These are phyloP conservation scores for Dioscorea dumetorum DNA, from an alignment of 106 monocot genomes.

Conservation along the genomic window DNA sequence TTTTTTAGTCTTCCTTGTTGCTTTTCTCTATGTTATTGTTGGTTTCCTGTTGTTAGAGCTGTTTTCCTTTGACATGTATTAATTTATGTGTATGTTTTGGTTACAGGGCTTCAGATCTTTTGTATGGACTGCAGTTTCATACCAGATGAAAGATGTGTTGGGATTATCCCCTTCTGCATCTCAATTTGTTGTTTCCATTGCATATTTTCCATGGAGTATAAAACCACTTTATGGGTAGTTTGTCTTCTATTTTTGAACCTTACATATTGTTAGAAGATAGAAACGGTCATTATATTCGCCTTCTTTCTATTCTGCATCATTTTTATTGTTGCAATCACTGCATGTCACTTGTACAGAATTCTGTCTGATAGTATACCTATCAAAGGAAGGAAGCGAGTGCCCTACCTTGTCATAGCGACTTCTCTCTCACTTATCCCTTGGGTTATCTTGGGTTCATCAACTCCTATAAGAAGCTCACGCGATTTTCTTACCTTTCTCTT, in stretches of 20 bases:
- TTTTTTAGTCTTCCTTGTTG: too few relatives aligned
- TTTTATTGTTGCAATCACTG: background rate
- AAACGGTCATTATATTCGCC: too few relatives aligned
- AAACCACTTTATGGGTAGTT: slow-evolving; percentile 73
- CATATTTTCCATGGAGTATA: slow-evolving; percentile 74
- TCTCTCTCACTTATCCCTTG: slow-evolving; percentile 69
- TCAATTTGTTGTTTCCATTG: slow-evolving; percentile 50
- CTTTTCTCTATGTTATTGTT: too few relatives aligned
- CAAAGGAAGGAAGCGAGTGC: slow-evolving; percentile 48
- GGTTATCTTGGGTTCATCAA: slow-evolving; percentile 43
- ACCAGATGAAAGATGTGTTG: slow-evolving; percentile 76
- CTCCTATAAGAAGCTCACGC: slow-evolving; percentile 45
- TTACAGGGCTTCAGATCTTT: slow-evolving; percentile 85
- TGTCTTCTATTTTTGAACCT: background rate
- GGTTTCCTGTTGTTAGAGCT: too few relatives aligned
- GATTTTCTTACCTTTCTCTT: slow-evolving; percentile 41
- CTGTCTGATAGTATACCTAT: slow-evolving; percentile 81
- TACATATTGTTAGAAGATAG: too few relatives aligned
- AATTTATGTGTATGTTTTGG: background rate
- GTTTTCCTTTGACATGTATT: too few relatives aligned
- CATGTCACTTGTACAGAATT: slow-evolving; percentile 42
- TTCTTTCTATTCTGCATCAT: too few relatives aligned
- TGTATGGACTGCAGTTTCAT: slow-evolving; percentile 87
- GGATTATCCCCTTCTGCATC: slow-evolving; percentile 69
- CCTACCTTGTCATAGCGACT: slow-evolving; percentile 62